These are phyloP conservation scores for Diddensiella caesifluorescens DNA, from an alignment of 805 yeast genomes.

Conservation along the genomic window DNA sequence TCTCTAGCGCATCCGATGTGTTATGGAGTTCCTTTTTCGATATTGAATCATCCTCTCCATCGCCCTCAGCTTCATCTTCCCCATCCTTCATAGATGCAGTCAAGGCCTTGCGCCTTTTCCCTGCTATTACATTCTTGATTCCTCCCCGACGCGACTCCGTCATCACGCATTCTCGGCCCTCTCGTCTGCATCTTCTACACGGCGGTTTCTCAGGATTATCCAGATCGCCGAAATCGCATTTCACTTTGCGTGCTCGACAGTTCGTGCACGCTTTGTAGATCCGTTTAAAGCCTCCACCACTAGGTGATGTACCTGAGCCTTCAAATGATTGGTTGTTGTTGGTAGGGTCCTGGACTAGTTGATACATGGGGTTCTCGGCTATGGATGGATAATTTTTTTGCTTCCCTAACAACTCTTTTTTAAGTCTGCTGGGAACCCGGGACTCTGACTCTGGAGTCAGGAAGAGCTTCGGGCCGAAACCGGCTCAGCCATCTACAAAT, in stretches of 20 bases:
- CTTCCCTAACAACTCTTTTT: no score
- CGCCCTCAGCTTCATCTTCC: neutral
- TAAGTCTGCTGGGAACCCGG: no score
- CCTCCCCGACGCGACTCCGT: slow-evolving; percentile 56
- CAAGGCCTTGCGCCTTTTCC: slow-evolving; percentile 48
- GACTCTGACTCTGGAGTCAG: no score
- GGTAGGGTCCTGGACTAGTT: no score
- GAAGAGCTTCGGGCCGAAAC: no score
- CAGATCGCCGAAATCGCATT: slow-evolving; percentile 78
- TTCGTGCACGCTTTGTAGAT: slow-evolving; percentile 79
- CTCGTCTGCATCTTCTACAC: slow-evolving; percentile 79
- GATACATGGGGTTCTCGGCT: no score
- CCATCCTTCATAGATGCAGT: neutral
- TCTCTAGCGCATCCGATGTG: slow-evolving; percentile 36
- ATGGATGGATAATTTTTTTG: no score
- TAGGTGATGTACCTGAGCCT: no score
- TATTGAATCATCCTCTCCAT: slow-evolving; percentile 1
- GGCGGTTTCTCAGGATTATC: slow-evolving; percentile 73
- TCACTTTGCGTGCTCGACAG: slow-evolving; percentile 78
- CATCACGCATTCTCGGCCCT: slow-evolving; percentile 73
- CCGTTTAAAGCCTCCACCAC: slow-evolving; percentile 43
- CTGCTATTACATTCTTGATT: slow-evolving; percentile 34
- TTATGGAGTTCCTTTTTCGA: slow-evolving; percentile 30
- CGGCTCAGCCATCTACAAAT: no score
- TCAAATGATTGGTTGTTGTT: no score